A percentile compares a stretch with the other conserved stretches of the same genome.
Conservation (phyloP, 2,329 filamentous ascomycete genomes). For the Penicillium sp. region DNA sequence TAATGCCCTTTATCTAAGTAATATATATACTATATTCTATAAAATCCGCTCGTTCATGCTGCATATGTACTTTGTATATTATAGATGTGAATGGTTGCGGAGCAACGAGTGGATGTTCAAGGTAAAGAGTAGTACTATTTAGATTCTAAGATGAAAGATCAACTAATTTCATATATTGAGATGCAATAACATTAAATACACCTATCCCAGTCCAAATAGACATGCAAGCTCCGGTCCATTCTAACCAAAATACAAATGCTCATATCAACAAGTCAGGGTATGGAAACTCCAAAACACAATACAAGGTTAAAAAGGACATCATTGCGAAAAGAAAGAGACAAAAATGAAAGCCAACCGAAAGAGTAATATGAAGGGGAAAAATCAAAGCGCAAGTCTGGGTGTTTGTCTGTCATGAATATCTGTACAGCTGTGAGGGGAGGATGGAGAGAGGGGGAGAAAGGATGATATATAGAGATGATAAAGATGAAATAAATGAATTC, state of each 20-base stretch:
- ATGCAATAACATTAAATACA: constrained; percentile 12
- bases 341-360: constrained; percentile 9
- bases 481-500: constrained; percentile 10
- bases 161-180: not conserved
- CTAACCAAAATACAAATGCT: constrained; percentile 17
- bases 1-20: not conserved
- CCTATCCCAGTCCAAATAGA: not conserved
- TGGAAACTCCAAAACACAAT: constrained; percentile 20
- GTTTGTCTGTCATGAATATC: constrained; percentile 10
- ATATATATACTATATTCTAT: not conserved
- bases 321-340: constrained; percentile 3
- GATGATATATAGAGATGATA: constrained; percentile 2
- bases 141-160: no score
- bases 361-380: not conserved
- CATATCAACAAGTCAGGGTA: constrained; percentile 23
- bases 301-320: constrained; percentile 10
- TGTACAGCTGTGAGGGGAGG: constrained; percentile 18
- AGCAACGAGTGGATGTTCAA: not conserved
- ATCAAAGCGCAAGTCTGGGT: not conserved
- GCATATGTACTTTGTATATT: not conserved
- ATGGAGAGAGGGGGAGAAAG: not conserved
- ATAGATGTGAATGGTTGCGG: not conserved
- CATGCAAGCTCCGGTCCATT: constrained; percentile 17
- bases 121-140: no score
- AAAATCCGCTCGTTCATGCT: not conserved